A percentile compares a stretch with the other conserved stretches of the same genome.
Evolutionary conservation across 2,329 filamentous ascomycete genomes (phyloP).

Genomic region (Fonsecaea pedrosoi): DNA sequence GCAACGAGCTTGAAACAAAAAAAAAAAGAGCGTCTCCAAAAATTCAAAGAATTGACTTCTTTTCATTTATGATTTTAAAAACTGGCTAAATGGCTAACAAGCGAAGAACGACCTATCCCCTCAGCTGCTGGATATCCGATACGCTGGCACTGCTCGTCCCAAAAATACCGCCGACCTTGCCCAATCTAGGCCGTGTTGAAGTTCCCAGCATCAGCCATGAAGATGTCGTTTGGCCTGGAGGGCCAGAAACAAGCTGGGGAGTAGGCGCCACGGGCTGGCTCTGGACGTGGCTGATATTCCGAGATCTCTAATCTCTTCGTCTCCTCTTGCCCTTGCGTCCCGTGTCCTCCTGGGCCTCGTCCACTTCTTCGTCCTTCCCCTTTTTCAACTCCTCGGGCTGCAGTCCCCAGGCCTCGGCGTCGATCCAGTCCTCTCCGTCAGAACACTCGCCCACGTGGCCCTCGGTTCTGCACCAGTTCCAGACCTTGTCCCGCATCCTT

Average conservation of each 20-base stretch:
- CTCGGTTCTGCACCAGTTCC: constrained; percentile 67
- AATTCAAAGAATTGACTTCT: not conserved
- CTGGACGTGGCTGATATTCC: not conserved
- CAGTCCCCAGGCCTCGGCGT: constrained; percentile 67
- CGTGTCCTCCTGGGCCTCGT: constrained; percentile 46
- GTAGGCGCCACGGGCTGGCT: too few species aligned
- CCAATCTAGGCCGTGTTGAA: constrained; percentile 11
- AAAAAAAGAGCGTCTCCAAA: too few species aligned
- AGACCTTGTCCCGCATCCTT: constrained; percentile 64
- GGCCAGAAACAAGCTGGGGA: not conserved
- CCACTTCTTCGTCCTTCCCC: constrained; percentile 66
- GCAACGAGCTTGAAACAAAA: too few species aligned
- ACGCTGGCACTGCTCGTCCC: not conserved
- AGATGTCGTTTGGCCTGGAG: not conserved
- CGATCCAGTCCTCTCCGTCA: constrained; percentile 73
- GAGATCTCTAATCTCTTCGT: constrained; percentile 35
- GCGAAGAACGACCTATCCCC: not conserved
- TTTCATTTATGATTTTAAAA: not conserved
- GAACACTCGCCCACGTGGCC: constrained; percentile 70
- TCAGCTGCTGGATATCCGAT: not conserved
- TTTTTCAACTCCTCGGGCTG: constrained; percentile 62
- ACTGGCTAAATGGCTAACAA: not conserved
- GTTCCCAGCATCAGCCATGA: constrained; percentile 17
- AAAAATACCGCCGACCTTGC: not conserved
- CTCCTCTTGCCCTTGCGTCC: constrained; percentile 38